Conservation (phyloP, 805 yeast genomes). For the Hanseniaspora lachancei region DNA sequence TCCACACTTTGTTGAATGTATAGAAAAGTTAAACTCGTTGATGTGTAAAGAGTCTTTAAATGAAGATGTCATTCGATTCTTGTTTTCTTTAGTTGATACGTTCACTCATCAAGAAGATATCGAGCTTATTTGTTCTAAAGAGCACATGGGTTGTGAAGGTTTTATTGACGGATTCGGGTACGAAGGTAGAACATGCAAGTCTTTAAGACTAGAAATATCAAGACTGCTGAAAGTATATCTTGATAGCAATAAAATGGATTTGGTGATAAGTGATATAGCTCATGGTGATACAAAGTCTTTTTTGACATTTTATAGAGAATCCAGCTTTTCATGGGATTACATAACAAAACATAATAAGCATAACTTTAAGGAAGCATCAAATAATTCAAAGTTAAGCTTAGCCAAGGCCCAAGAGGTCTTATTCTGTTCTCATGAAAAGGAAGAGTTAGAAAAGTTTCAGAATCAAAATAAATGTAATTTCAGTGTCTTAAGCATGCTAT, state of each 20-base stretch:
- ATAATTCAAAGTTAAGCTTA: neutral
- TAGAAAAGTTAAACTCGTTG: neutral
- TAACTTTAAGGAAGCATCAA: neutral
- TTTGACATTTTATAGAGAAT: neutral
- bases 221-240: neutral
- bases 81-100: neutral
- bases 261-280: neutral
- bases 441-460: neutral
- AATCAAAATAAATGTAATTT: neutral
- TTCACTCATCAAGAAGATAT: neutral
- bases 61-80: neutral
- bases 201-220: neutral
- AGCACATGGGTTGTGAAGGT: too few species aligned
- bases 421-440: neutral
- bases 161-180: neutral
- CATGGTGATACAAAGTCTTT: neutral
- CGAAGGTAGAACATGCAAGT: neutral
- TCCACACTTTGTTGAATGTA: neutral
- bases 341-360: neutral
- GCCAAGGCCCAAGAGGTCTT: slow-evolving; percentile 1
- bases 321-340: neutral
- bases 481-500: neutral
- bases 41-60: neutral
- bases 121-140: neutral
- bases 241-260: neutral